phyloP scores from a whole-genome alignment of 257 asterid species.

The Nicotiana undulata region DNA sequence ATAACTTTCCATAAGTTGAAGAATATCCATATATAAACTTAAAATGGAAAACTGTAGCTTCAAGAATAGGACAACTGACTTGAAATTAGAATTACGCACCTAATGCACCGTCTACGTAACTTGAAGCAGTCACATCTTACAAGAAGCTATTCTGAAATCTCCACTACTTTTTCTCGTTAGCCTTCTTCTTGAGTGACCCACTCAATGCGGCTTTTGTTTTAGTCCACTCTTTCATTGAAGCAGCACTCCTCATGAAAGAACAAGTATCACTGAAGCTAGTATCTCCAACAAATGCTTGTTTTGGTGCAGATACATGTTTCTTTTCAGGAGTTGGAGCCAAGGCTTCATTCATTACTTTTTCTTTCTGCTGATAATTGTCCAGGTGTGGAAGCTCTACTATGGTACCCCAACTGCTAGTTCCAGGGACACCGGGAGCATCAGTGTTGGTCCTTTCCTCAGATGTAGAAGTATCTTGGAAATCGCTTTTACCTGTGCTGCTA shows the following conservation, averaged over 20 bases:
- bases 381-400: slow-evolving; percentile 10
- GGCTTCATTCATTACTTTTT: slow-evolving; percentile 11
- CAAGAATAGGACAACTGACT: not conserved
- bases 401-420: slow-evolving; percentile 5
- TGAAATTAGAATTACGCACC: not conserved
- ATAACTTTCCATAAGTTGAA: not conserved
- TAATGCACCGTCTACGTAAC: not conserved
- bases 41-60: not conserved
- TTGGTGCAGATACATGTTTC: slow-evolving; percentile 10
- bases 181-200: slow-evolving; percentile 47
- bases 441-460: slow-evolving; percentile 7
- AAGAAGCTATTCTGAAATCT: not conserved
- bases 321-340: slow-evolving; percentile 7
- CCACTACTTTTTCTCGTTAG: slow-evolving; percentile 16
- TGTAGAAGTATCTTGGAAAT: slow-evolving; percentile 11
- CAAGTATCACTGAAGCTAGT: slow-evolving; percentile 38
- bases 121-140: not conserved
- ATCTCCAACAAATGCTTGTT: slow-evolving; percentile 21
- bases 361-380: slow-evolving; percentile 4
- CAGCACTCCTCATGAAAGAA: slow-evolving; percentile 62
- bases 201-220: slow-evolving; percentile 55
- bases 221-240: slow-evolving; percentile 72
- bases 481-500: slow-evolving; percentile 7
- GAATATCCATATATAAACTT: not conserved
- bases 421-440: not conserved